Base-by-base conservation (phyloP, 2,329 filamentous ascomycete genomes). In the Aureobasidium sp. region DNA sequence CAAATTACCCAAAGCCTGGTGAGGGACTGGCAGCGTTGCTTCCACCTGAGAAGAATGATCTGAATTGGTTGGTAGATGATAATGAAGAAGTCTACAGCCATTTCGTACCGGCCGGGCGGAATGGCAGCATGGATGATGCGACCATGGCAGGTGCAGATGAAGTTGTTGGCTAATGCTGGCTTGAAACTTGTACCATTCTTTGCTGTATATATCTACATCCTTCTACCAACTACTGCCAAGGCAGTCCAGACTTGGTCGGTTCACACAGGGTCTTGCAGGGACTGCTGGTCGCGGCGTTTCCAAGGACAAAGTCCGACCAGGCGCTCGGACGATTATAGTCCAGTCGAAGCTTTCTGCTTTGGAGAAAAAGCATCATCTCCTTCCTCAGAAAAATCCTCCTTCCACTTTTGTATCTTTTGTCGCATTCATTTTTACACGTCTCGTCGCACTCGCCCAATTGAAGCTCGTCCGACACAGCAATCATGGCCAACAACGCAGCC, bases 41-140 rank as follows among this genome's bases (percentile, higher is more conserved):
- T 22, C 78, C 81, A 7, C 78, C 79, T 0, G 82, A 86, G 65
- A 77, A 77, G 19, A 80, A 83, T 29, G 85, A 88, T 68, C 67
- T 85, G 42, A 78, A 84, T 62, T 86, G 85, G 75, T 70, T 88
- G 27, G 80, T 84, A 8, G 85, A 88, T 66, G 82, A 85, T 54
- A 79, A 81, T 44, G 68, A 74, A 27, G 60, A 62, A 35, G 64
- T 65, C 17, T 65, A 65, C 56, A 62, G 54, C 6, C 64, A 65
- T 44, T 33, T 62, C 12, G 35, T 48, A 33, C 60, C 39, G 4
- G n/a, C 39, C 5, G 19, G 24, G 17, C 42, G 49, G 4, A 3
- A 11, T 42, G 35, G 24, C 5, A 33, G 24, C 19, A 29, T 37
- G 31, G 45, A 60, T 24, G 44, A 50, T 42, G 33, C 57, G 11